Conservation (phyloP, 2,329 filamentous ascomycete genomes). For the Neurospora sp. region DNA sequence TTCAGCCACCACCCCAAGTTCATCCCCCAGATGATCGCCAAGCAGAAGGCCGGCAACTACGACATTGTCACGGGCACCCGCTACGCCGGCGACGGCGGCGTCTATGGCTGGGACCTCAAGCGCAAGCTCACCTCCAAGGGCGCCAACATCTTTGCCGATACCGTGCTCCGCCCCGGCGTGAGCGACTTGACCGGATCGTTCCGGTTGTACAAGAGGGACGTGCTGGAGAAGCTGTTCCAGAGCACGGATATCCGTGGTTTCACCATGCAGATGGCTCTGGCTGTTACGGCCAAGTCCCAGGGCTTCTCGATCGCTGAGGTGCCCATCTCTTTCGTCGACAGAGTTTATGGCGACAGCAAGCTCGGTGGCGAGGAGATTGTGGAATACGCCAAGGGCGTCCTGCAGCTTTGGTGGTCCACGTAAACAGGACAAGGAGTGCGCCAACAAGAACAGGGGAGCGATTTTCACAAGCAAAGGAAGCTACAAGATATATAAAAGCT, state of each 20-base stretch:
- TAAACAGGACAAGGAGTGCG: slow-evolving; percentile 3
- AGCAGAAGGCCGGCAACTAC: slow-evolving; percentile 67
- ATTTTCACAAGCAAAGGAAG: background rate
- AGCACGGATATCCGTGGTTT: slow-evolving; percentile 95
- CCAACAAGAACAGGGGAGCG: background rate
- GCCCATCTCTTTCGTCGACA: slow-evolving; percentile 91
- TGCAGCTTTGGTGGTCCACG: slow-evolving; percentile 52
- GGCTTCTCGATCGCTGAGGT: slow-evolving; percentile 90
- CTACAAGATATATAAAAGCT: slow-evolving; percentile 3
- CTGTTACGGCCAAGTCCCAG: slow-evolving; percentile 94
- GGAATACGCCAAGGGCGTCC: slow-evolving; percentile 82
- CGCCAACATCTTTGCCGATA: slow-evolving; percentile 93
- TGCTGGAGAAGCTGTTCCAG: slow-evolving; percentile 80
- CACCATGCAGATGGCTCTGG: slow-evolving; percentile 99
- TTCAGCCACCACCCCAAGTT: slow-evolving; percentile 99
- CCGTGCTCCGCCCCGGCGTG: slow-evolving; percentile 82
- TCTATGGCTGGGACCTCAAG: slow-evolving; percentile 95
- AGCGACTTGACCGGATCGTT: slow-evolving; percentile 95
- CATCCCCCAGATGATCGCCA: slow-evolving; percentile 84
- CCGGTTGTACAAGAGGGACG: slow-evolving; percentile 82
- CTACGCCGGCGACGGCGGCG: slow-evolving; percentile 81
- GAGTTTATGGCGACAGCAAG: slow-evolving; percentile 85
- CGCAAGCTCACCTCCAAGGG: slow-evolving; percentile 74
- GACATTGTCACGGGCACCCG: slow-evolving; percentile 96
- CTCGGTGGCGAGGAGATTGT: slow-evolving; percentile 92